Evolutionary conservation across 2,329 filamentous ascomycete species (phyloP), one percentile per base, ranked within the genome.

Genomic region (Aspergillus sp.): DNA sequence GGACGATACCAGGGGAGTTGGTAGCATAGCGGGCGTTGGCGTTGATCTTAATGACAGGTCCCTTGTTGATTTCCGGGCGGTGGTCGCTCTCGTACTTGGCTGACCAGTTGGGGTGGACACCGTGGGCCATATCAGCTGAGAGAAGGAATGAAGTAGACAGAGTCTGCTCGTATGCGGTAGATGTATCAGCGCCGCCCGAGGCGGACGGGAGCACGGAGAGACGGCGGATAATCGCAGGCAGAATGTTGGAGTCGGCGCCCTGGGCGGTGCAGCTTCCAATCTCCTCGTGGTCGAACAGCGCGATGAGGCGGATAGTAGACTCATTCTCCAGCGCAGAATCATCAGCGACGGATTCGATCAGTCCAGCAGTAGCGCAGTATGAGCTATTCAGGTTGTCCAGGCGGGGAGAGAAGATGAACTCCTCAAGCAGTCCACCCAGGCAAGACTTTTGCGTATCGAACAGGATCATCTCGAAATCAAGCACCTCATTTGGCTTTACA

Each of bases 331-430:
- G 85, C 6, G 89, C 85, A 4, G 83, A 80, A 13, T 85, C 76
- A 3, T 86, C 83, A 22, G 83, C 79, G 28, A 96, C 81, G 0
- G 94, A 97, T 66, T 89, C 85, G 70, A 98, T 92, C 60, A 99
- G 83, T 59, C 92, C 93, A 78, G 90, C 85, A 58, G 95, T 88
- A 66, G 91, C 90, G 81, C 95, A 98, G 82, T 93, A 98, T 9
- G 94, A 96, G 91, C 96, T 97, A 79, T 92, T 91, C 17, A 97
- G 84, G 78, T 99, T 99, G 81, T 99, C 95, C 59, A 99, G 85
- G 50, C 95, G 89, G n/a, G 93, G 88, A 3, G 94, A 97, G 81
- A 94, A 97, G 80, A 99, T 91, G 75, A 99, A 91, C 78, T 99
- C 95, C 72, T 97, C 90, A 76, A 91, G 90, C 68, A 99, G 80